A percentile compares a stretch with the other conserved stretches of the same genome.
Evolutionary conservation across 352 stramenopile genomes (phyloP).

Genomic region (Globisporangium paroecandrum): DNA sequence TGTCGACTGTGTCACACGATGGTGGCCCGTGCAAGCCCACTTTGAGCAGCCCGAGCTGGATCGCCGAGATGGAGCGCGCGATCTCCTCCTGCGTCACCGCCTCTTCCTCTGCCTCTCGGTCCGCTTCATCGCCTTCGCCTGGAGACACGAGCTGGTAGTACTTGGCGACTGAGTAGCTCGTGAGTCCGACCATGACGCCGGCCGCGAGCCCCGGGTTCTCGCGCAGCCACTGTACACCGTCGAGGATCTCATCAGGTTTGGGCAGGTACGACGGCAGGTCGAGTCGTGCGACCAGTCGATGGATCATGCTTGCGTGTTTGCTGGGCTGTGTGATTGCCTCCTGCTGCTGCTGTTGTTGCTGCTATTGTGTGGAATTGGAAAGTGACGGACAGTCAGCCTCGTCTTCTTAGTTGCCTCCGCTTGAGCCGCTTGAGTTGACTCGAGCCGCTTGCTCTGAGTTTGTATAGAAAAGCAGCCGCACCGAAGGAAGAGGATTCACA

Average conservation of each 20-base stretch:
- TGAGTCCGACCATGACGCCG: constrained; percentile 61
- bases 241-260: constrained; percentile 55
- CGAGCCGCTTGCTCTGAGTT: background rate
- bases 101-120: constrained; percentile 25
- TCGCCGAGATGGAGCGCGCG: constrained; percentile 41
- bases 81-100: constrained; percentile 42
- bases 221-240: constrained; percentile 59
- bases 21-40: constrained; percentile 19
- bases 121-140: constrained; percentile 22
- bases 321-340: background rate
- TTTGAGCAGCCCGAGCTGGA: constrained; percentile 42
- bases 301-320: constrained; percentile 18
- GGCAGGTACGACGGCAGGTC: constrained; percentile 59
- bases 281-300: constrained; percentile 41
- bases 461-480: constrained; percentile 11
- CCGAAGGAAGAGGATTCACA: background rate
- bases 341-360: background rate
- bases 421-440: background rate
- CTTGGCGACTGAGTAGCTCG: constrained; percentile 62
- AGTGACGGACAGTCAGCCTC: constrained; percentile 7
- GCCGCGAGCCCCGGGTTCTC: constrained; percentile 64
- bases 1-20: constrained; percentile 24
- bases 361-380: constrained; percentile 1
- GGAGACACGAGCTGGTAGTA: constrained; percentile 49
- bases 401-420: background rate